Evolutionary conservation across 495 filamentous ascomycete genomes (phyloP), one percentile per base, ranked within the genome.

Genomic region (Letharia columbiana): DNA sequence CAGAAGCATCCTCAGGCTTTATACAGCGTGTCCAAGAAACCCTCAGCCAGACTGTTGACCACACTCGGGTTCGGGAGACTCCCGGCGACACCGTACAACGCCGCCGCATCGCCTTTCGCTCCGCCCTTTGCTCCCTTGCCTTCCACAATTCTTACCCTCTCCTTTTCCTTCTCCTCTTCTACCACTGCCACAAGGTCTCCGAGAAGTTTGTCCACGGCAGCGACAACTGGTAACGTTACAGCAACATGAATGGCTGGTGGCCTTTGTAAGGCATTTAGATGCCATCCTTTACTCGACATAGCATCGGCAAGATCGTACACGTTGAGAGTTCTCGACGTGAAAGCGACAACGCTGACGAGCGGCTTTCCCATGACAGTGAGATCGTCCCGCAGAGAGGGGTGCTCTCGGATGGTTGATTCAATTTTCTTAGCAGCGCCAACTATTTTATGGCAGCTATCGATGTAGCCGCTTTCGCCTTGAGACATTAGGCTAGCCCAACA

Each of bases 171-270:
- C 71, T 95, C 90, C 61, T 81, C 86, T 71, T 91, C 88, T 28
- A 96, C 83, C 45, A 91, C 90, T 49, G 81, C 86, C 72, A 88
- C 83, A 35, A 98, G 72, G 76, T 99, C 95, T 28, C 72, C 76
- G 44, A 91, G 84, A 35, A 99, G 82, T 73, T 82, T 81, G 67
- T 97, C 91, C 18, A 83, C 78, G 68, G 88, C 92, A 47, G 86
- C 87, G 12, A 87, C 86, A n/a, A 96, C 88, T 17, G 93, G 94
- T 70, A 91, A 70, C 2, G 95, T 98, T 60, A 97, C 90, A n/a
- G 94, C 94, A 37, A 96, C 88, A 76, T 99, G 94, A 31, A 99
- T 90, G n/a, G 91, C 95, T 0, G 95, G 84, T 11, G 94, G 94
- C 61, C 85, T 85, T 73, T 99, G 94, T 62, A 98, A 80, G 10